Base-by-base conservation (phyloP, 2,329 filamentous ascomycete species). In the Pseudogymnoascus sp. region DNA sequence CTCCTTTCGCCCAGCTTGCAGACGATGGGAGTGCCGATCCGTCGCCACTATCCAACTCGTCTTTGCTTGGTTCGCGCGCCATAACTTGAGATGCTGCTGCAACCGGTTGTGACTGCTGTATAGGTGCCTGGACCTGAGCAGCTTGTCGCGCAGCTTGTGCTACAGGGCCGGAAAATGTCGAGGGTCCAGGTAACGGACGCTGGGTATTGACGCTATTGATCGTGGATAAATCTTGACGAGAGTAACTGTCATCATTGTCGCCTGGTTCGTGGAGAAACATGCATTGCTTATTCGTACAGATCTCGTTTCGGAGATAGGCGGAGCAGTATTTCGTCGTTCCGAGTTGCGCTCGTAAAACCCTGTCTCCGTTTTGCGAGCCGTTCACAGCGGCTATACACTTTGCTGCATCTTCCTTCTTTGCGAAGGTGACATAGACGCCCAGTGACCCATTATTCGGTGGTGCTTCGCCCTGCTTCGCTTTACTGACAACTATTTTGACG, bases 291-390 rank as follows among this genome's bases (percentile, higher is more conserved):
- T 99, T 99, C 61, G 90, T 91, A 75, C 94, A 99, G 66, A 87
- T 88, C 74, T 99, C 94, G 67, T 95, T 91, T 62, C 95, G 89
- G 15, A 99, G 80, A 79, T 95, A 99, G 3, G 94, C 93, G 0
- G 94, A 99, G 74, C 94, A 99, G 74, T 99, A 99, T 73, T 99
- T 99, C 4, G 94, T 99, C 0, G 94, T 99, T 22, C 94, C 94
- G 60, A 86, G 75, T 70, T 85, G 86, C 3, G 84, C 92, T 78
- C 90, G 87, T 18, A 99, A 76, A 12, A 90, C 81, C 58, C 93
- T 82, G 64, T 97, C 94, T 59, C 90, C 91, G 70, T 99, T 97
- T 64, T 88, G 83, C 1, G 92, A 95, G 35, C 92, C 91, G 73
- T 99, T 91, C 4, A 99, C 94, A 37, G 91, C 91, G 61, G 86